A percentile compares a stretch with the other conserved stretches of the same genome.
Conservation (phyloP, 805 yeast species). For the Starmerella stellata region DNA sequence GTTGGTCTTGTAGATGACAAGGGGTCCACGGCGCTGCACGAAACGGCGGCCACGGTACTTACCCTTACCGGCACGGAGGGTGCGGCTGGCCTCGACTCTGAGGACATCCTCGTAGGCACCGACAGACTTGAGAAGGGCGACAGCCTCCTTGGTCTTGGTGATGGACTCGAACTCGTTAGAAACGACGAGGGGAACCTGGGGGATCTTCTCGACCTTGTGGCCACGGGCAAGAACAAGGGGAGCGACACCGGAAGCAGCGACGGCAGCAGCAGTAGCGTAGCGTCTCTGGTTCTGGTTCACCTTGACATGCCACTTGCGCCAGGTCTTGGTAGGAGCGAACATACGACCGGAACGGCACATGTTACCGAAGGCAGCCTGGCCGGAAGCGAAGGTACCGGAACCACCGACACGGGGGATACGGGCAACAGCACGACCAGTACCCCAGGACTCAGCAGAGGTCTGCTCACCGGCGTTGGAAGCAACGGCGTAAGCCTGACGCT, state of each 20-base stretch:
- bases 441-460: conserved; percentile 99
- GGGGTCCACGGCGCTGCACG: conserved; percentile 99
- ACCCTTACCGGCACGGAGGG: conserved; percentile 99
- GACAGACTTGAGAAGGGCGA: conserved; percentile 91
- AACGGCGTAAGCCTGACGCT: conserved; percentile 99
- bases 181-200: conserved; percentile 97
- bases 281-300: conserved; percentile 99
- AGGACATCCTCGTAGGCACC: conserved; percentile 98
- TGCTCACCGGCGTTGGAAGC: conserved; percentile 99
- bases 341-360: conserved; percentile 99
- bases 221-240: conserved; percentile 98
- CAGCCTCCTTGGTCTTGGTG: conserved; percentile 95
- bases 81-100: conserved; percentile 96
- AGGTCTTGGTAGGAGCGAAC: conserved; percentile 99
- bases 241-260: conserved; percentile 97
- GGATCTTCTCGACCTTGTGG: conserved; percentile 96
- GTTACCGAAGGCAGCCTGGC: conserved; percentile 99
- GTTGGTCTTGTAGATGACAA: conserved; percentile 95
- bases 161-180: conserved; percentile 81
- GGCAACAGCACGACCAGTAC: conserved; percentile 99
- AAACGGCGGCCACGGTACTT: conserved; percentile 98
- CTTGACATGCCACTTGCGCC: conserved; percentile 99
- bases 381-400: conserved; percentile 99
- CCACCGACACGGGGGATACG: conserved; percentile 99
- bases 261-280: conserved; percentile 98